Conservation (phyloP, 2,329 filamentous ascomycete species). For the Fusarium tricinctum region DNA sequence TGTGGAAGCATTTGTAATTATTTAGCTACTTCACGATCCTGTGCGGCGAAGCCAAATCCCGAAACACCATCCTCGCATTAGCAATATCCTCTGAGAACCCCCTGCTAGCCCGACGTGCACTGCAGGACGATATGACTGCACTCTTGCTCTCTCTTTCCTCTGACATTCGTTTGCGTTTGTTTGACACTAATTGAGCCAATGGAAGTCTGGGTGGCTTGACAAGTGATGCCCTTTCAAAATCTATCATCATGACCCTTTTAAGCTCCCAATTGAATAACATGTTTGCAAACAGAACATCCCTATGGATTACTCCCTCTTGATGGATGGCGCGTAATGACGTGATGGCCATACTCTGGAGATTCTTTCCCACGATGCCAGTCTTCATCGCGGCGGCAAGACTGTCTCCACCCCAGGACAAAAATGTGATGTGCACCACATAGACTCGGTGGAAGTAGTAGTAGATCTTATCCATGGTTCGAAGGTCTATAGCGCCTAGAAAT, state of each 20-base stretch:
- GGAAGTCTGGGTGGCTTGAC: slow-evolving; percentile 12
- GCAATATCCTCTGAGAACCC: too few species aligned
- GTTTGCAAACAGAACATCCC: slow-evolving; percentile 47
- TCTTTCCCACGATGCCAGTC: neutral
- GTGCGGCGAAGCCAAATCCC: too few species aligned
- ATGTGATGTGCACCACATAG: slow-evolving; percentile 52
- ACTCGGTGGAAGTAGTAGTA: slow-evolving; percentile 55
- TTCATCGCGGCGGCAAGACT: neutral
- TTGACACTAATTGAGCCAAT: neutral
- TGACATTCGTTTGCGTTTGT: neutral
- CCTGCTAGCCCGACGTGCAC: too few species aligned
- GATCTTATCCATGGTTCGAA: slow-evolving; percentile 50
- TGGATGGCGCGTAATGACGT: slow-evolving; percentile 45
- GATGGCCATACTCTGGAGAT: slow-evolving; percentile 27
- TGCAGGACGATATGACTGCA: too few species aligned
- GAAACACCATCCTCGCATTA: too few species aligned
- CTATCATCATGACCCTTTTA: slow-evolving; percentile 49
- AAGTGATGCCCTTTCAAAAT: slow-evolving; percentile 52
- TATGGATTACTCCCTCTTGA: slow-evolving; percentile 47
- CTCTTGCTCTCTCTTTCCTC: too few species aligned
- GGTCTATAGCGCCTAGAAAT: slow-evolving; percentile 52
- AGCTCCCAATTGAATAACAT: slow-evolving; percentile 48
- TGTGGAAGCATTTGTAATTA: neutral
- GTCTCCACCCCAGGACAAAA: slow-evolving; percentile 55
- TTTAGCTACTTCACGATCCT: neutral